Percentiles rank a stretch among this genome's conserved stretches.
phyloP scores from a whole-genome alignment of 805 yeast species.

The Nakazawaea ishiwadae region DNA sequence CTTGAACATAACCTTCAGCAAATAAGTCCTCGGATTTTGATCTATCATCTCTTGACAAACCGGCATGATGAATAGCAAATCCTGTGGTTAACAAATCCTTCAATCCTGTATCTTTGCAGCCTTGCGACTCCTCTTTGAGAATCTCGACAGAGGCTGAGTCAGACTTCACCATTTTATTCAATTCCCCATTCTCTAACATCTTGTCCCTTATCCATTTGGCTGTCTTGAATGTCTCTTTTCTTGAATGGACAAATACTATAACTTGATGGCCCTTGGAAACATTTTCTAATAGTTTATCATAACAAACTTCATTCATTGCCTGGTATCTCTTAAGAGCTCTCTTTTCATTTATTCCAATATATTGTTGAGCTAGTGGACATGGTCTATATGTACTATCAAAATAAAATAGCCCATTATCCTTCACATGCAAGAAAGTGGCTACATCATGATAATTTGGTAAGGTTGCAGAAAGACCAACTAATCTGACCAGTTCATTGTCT shows the following conservation, averaged over 20 bases:
- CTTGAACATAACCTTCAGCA: constrained; percentile 82
- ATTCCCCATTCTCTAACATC: constrained; percentile 49
- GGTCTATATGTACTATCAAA: constrained; percentile 87
- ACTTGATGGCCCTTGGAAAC: constrained; percentile 66
- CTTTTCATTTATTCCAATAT: constrained; percentile 82
- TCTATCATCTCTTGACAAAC: constrained; percentile 69
- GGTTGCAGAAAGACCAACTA: constrained; percentile 90
- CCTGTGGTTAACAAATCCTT: constrained; percentile 64
- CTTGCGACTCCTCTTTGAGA: constrained; percentile 56
- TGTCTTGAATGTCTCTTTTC: constrained; percentile 85
- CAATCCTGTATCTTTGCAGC: constrained; percentile 47
- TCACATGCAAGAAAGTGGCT: constrained; percentile 72
- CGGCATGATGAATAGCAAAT: constrained; percentile 91
- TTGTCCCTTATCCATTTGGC: constrained; percentile 70
- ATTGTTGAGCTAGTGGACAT: constrained; percentile 86
- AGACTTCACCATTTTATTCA: constrained; percentile 35
- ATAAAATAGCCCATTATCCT: constrained; percentile 61
- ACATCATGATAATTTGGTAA: constrained; percentile 87
- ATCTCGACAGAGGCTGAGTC: constrained; percentile 61
- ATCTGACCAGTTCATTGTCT: constrained; percentile 45
- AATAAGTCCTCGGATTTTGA: constrained; percentile 77
- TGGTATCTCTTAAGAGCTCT: constrained; percentile 70
- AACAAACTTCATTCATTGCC: constrained; percentile 90
- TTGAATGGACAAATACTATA: constrained; percentile 87
- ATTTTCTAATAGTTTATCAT: constrained; percentile 63